Percentiles rank a stretch among this genome's conserved stretches.
Conservation (phyloP, 2,329 filamentous ascomycete genomes). For the Penicillium janthinellum region DNA sequence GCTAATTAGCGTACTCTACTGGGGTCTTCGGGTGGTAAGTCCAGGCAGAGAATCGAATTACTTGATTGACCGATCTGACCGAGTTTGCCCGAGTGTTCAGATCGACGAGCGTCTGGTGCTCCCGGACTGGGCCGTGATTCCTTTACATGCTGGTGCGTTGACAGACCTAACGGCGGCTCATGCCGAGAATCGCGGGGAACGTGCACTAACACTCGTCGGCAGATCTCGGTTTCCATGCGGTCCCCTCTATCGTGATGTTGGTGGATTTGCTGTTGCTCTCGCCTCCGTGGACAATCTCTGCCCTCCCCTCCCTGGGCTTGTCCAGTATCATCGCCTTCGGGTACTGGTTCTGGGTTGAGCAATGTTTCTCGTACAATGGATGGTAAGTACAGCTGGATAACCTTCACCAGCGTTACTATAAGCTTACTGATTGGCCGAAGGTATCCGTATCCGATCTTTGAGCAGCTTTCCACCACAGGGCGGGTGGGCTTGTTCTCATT, state of each 20-base stretch:
- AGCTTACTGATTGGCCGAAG: slow-evolving; percentile 42
- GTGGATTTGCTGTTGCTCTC: slow-evolving; percentile 60
- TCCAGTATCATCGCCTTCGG: slow-evolving; percentile 56
- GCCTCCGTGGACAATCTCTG: slow-evolving; percentile 62
- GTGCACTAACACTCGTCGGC: slow-evolving; percentile 4
- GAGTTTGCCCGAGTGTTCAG: slow-evolving; percentile 23
- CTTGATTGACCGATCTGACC: slow-evolving; percentile 4
- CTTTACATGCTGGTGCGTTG: slow-evolving; percentile 40
- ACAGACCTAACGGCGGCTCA: slow-evolving; percentile 3
- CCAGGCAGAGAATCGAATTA: neutral
- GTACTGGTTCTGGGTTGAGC: slow-evolving; percentile 68
- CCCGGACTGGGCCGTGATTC: slow-evolving; percentile 45
- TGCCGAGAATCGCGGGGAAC: neutral
- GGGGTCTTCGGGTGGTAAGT: slow-evolving; percentile 56
- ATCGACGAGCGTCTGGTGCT: slow-evolving; percentile 53
- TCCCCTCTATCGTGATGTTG: slow-evolving; percentile 57
- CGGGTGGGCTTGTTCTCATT: slow-evolving; percentile 68
- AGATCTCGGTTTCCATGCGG: slow-evolving; percentile 53
- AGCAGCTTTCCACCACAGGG: slow-evolving; percentile 64
- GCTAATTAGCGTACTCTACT: slow-evolving; percentile 63
- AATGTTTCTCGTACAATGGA: slow-evolving; percentile 60
- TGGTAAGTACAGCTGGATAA: slow-evolving; percentile 49
- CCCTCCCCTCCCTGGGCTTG: slow-evolving; percentile 53
- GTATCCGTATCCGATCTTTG: slow-evolving; percentile 88
- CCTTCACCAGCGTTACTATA: too few species aligned